Conservation (phyloP, 2,329 filamentous ascomycete genomes). For the Dactylellina haptotyla region DNA sequence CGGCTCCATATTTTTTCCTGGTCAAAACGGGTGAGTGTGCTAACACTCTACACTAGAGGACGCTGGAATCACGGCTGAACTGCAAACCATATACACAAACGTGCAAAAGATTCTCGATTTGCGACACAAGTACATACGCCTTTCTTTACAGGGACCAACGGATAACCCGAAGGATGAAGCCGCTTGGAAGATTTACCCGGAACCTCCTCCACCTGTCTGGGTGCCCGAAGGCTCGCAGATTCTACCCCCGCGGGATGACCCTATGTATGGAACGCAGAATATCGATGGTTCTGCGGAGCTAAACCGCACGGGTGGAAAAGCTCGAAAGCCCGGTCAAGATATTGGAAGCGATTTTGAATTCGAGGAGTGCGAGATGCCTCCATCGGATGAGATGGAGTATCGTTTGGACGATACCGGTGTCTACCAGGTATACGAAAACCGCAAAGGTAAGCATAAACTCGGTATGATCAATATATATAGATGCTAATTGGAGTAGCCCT, state of each 20-base stretch:
- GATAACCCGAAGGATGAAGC: slow-evolving; percentile 90
- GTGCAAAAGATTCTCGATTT: slow-evolving; percentile 90
- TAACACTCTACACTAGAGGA: slow-evolving; percentile 66
- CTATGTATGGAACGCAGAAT: slow-evolving; percentile 58
- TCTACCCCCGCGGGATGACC: slow-evolving; percentile 58
- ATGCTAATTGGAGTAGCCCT: slow-evolving; percentile 54
- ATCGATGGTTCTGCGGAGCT: slow-evolving; percentile 59
- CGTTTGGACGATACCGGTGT: slow-evolving; percentile 84
- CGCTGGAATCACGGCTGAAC: slow-evolving; percentile 81
- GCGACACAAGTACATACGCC: slow-evolving; percentile 84
- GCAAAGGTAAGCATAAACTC: slow-evolving; percentile 64
- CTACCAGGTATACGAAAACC: slow-evolving; percentile 87
- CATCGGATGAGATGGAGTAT: slow-evolving; percentile 76
- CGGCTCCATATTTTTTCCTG: too few species aligned
- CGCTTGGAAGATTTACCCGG: slow-evolving; percentile 87
- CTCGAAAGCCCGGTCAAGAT: slow-evolving; percentile 82
- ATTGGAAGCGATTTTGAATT: slow-evolving; percentile 93
- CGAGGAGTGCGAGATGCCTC: slow-evolving; percentile 77
- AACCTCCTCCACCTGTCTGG: slow-evolving; percentile 92
- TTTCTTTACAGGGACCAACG: slow-evolving; percentile 81
- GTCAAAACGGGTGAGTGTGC: neutral
- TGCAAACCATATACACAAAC: slow-evolving; percentile 86
- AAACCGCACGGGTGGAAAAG: slow-evolving; percentile 52
- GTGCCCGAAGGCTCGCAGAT: slow-evolving; percentile 68
- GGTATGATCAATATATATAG: neutral